phyloP scores from a whole-genome alignment of 495 filamentous ascomycete species.

The Talaromyces ruber region DNA sequence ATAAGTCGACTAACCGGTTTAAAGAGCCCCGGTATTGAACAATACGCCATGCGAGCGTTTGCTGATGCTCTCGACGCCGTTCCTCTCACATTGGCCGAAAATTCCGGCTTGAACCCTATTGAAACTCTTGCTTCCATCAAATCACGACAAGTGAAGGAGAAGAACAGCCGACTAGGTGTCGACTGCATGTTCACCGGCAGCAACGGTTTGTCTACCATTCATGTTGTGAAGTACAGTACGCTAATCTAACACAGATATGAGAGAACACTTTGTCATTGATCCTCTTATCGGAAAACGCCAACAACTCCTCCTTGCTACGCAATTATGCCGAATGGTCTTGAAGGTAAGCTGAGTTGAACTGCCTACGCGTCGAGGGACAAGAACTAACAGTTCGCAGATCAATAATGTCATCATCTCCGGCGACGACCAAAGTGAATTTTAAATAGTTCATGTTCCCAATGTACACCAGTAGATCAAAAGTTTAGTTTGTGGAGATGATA shows the following conservation, averaged over 20 bases:
- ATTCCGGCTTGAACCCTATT: slow-evolving; percentile 92
- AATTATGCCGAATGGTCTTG: slow-evolving; percentile 97
- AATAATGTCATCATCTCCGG: slow-evolving; percentile 96
- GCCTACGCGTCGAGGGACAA: not conserved
- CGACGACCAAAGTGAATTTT: slow-evolving; percentile 86
- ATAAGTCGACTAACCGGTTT: slow-evolving; percentile 1
- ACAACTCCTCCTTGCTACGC: slow-evolving; percentile 90
- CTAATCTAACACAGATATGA: slow-evolving; percentile 59
- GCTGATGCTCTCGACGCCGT: slow-evolving; percentile 90
- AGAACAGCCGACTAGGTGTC: slow-evolving; percentile 77
- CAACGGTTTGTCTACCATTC: slow-evolving; percentile 51
- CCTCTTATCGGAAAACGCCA: slow-evolving; percentile 95
- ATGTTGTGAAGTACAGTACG: not conserved
- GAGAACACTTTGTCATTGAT: slow-evolving; percentile 94
- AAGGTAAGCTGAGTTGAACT: slow-evolving; percentile 57
- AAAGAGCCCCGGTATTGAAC: slow-evolving; percentile 85
- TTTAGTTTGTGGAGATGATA: not conserved
- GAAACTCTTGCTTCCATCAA: slow-evolving; percentile 92
- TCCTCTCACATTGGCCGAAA: slow-evolving; percentile 95
- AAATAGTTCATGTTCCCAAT: slow-evolving; percentile 21
- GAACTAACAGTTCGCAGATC: slow-evolving; percentile 37
- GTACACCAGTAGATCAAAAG: slow-evolving; percentile 41
- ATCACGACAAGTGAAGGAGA: slow-evolving; percentile 87
- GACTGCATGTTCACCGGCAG: slow-evolving; percentile 95
- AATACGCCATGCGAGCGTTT: slow-evolving; percentile 98